phyloP scores from a whole-genome alignment of 768 basidiomycete species.

The Butyriboletus loyo region DNA sequence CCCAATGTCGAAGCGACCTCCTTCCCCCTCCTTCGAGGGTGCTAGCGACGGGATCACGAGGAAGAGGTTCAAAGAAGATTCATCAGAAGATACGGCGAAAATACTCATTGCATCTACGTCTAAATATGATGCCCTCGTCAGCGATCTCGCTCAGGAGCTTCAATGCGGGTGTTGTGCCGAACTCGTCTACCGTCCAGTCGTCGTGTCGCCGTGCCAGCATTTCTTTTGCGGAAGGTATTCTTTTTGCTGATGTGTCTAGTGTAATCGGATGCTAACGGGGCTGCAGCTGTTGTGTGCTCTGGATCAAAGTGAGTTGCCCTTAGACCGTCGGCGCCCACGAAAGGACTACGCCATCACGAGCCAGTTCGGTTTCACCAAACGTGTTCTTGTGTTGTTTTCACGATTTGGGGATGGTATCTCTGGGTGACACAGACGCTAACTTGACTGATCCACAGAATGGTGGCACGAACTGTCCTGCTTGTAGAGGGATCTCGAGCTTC shows the following conservation, averaged over 20 bases:
- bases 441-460: slow-evolving; percentile 55
- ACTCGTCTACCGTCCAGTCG: slow-evolving; percentile 76
- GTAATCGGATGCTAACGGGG: slow-evolving; percentile 42
- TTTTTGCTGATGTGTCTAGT: neutral
- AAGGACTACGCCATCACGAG: neutral
- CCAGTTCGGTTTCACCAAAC: neutral
- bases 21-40: slow-evolving; percentile 57
- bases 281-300: slow-evolving; percentile 71
- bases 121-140: slow-evolving; percentile 40
- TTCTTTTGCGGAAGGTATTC: slow-evolving; percentile 86
- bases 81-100: slow-evolving; percentile 19
- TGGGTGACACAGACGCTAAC: slow-evolving; percentile 6
- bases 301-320: slow-evolving; percentile 69
- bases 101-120: slow-evolving; percentile 16
- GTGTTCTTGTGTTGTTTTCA: neutral
- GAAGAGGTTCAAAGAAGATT: slow-evolving; percentile 59
- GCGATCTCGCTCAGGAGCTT: slow-evolving; percentile 69
- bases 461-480: slow-evolving; percentile 81
- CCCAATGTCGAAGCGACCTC: slow-evolving; percentile 53
- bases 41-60: slow-evolving; percentile 44
- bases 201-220: slow-evolving; percentile 84
- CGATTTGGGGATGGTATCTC: neutral
- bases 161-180: slow-evolving; percentile 86
- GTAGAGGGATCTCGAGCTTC: slow-evolving; percentile 63
- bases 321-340: neutral